Percentiles rank a stretch among this genome's conserved stretches.
phyloP scores from a whole-genome alignment of 1,284 basidiomycete species.

The Pseudozyma thailandica region DNA sequence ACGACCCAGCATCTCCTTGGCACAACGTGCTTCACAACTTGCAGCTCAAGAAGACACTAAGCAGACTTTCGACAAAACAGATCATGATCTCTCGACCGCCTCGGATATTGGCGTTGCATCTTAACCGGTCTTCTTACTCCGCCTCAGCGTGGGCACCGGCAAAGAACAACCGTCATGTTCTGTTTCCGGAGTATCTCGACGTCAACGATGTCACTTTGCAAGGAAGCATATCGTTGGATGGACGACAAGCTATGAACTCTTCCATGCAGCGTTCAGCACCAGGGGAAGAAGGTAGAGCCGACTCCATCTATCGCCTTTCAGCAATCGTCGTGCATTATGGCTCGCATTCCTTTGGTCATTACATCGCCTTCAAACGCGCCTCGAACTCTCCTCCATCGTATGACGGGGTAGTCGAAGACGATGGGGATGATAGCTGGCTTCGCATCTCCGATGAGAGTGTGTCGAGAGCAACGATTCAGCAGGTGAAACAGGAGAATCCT shows the following conservation, averaged over 20 bases:
- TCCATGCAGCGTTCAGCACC: background rate
- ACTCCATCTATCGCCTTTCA: conserved; percentile 45
- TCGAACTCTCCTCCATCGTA: background rate
- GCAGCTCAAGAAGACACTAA: conserved; percentile 40
- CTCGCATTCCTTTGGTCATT: conserved; percentile 64
- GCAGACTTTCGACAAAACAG: conserved; percentile 60
- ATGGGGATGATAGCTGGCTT: conserved; percentile 43
- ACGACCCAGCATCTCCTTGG: conserved; percentile 27
- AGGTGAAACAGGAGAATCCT: conserved; percentile 63
- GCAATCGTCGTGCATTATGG: conserved; percentile 66
- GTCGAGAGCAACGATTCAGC: conserved; percentile 32
- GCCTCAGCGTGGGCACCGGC: conserved; percentile 52
- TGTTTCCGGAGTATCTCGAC: conserved; percentile 61
- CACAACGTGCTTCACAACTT: conserved; percentile 29
- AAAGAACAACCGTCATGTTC: conserved; percentile 62
- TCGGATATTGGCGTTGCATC: conserved; percentile 56
- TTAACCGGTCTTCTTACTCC: conserved; percentile 60
- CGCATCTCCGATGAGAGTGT: conserved; percentile 64
- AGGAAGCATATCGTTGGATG: conserved; percentile 45
- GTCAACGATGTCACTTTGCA: conserved; percentile 49
- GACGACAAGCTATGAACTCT: conserved; percentile 27
- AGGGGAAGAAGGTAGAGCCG: conserved; percentile 1
- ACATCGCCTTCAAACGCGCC: conserved; percentile 60
- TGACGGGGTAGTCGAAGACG: conserved; percentile 7
- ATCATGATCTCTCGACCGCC: conserved; percentile 63